These are phyloP conservation scores for Collybia sordida DNA, from an alignment of 768 basidiomycete genomes.

Conservation along the genomic window DNA sequence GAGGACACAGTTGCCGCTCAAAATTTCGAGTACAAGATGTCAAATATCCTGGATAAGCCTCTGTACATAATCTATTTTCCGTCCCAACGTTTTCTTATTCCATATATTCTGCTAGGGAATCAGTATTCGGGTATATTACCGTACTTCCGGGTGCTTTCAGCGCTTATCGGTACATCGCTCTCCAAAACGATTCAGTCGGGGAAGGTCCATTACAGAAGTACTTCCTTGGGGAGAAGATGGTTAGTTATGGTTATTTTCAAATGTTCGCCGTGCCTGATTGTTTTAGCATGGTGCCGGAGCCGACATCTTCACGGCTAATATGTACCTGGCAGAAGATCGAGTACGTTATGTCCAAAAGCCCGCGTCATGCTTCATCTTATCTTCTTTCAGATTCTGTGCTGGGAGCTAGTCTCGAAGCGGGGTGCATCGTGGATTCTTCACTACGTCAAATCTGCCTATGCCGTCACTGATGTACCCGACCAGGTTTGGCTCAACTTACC, in stretches of 20 bases:
- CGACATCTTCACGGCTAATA: constrained; percentile 93
- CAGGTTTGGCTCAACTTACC: constrained; percentile 44
- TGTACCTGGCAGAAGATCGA: constrained; percentile 94
- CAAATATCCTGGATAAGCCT: constrained; percentile 91
- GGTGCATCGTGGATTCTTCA: constrained; percentile 89
- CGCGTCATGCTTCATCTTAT: neutral
- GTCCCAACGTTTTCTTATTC: neutral
- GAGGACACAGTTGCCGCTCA: constrained; percentile 69
- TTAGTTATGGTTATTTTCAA: constrained; percentile 23
- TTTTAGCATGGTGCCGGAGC: constrained; percentile 76
- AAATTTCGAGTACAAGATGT: constrained; percentile 95
- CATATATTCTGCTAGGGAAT: constrained; percentile 45
- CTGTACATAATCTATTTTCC: constrained; percentile 36
- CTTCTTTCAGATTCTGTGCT: constrained; percentile 74
- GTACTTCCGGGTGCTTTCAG: constrained; percentile 93
- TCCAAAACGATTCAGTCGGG: constrained; percentile 82
- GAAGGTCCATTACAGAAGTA: constrained; percentile 94
- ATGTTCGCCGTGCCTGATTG: neutral
- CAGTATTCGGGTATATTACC: constrained; percentile 91
- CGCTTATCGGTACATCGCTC: constrained; percentile 86
- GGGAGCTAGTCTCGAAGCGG: constrained; percentile 96
- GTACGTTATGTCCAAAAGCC: constrained; percentile 28
- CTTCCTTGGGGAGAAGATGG: constrained; percentile 96
- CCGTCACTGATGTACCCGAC: constrained; percentile 91
- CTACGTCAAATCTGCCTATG: constrained; percentile 95